Percentiles rank a stretch among this genome's conserved stretches.
Evolutionary conservation across 2,329 filamentous ascomycete species (phyloP).

Genomic region (Rhynchosporium secalis): DNA sequence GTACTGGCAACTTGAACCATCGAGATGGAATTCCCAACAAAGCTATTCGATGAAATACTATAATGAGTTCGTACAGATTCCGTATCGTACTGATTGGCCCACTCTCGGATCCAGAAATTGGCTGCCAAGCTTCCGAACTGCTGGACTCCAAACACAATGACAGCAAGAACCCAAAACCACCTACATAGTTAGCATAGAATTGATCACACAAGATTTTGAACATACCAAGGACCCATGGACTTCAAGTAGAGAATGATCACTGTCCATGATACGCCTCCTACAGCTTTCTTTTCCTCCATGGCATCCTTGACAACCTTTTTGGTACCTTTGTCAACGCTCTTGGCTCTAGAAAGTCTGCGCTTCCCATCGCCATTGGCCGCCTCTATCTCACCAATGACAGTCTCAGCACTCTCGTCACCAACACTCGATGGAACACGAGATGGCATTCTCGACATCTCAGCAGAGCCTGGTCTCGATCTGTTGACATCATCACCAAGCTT

Average conservation of each 20-base stretch:
- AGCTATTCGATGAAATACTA: conserved; percentile 29
- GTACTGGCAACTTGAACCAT: conserved; percentile 32
- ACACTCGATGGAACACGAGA: conserved; percentile 78
- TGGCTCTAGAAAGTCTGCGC: conserved; percentile 42
- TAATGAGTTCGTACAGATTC: conserved; percentile 26
- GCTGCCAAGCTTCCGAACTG: conserved; percentile 85
- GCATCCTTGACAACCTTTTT: conserved; percentile 52
- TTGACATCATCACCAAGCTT: conserved; percentile 83
- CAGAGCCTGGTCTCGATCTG: conserved; percentile 72
- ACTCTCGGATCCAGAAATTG: conserved; percentile 91
- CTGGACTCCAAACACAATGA: conserved; percentile 74
- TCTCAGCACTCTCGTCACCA: conserved; percentile 60
- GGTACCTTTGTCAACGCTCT: conserved; percentile 37
- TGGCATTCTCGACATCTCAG: conserved; percentile 67
- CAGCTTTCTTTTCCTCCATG: conserved; percentile 75
- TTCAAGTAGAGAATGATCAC: conserved; percentile 83
- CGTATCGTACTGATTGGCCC: conserved; percentile 82
- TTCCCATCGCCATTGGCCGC: conserved; percentile 49
- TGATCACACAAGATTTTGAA: not conserved
- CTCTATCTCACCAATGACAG: conserved; percentile 45
- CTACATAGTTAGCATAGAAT: conserved; percentile 28
- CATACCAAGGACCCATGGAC: conserved; percentile 84
- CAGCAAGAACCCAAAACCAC: conserved; percentile 84
- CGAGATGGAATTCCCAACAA: conserved; percentile 36
- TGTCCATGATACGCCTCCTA: conserved; percentile 82